These are phyloP conservation scores for Heterobasidion occidentale DNA, from an alignment of 1,284 basidiomycete genomes.

Conservation along the genomic window DNA sequence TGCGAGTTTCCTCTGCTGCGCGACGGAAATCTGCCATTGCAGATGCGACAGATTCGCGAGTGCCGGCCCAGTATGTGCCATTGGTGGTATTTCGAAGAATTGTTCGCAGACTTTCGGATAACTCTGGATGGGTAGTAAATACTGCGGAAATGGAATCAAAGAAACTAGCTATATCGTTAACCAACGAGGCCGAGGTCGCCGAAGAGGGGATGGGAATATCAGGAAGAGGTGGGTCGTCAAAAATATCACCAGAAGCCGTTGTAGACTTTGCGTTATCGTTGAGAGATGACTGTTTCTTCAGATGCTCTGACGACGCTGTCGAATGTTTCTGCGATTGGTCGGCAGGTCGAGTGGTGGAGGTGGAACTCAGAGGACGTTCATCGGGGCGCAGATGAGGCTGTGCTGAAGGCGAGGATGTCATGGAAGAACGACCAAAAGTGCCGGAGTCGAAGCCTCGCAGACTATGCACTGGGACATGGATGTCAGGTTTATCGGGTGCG, in stretches of 20 bases:
- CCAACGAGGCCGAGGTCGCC: constrained; percentile 36
- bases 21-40: constrained; percentile 43
- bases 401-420: background rate
- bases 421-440: constrained; percentile 12
- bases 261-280: background rate
- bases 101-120: constrained; percentile 56
- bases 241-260: background rate
- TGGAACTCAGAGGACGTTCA: background rate
- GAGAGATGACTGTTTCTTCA: background rate
- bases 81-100: constrained; percentile 51
- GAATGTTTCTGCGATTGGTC: background rate
- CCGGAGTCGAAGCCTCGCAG: constrained; percentile 15
- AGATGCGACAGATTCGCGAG: constrained; percentile 47
- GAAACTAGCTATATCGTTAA: constrained; percentile 54
- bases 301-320: background rate
- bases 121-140: constrained; percentile 57
- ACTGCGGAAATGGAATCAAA: constrained; percentile 44
- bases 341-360: background rate
- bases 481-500: constrained; percentile 43
- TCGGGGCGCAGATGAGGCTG: background rate
- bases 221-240: constrained; percentile 49
- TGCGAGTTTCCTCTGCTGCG: constrained; percentile 30
- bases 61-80: constrained; percentile 59
- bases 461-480: constrained; percentile 44
- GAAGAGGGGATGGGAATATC: constrained; percentile 25